phyloP scores from a whole-genome alignment of 2,329 filamentous ascomycete species.

The Elsinoe batatas region DNA sequence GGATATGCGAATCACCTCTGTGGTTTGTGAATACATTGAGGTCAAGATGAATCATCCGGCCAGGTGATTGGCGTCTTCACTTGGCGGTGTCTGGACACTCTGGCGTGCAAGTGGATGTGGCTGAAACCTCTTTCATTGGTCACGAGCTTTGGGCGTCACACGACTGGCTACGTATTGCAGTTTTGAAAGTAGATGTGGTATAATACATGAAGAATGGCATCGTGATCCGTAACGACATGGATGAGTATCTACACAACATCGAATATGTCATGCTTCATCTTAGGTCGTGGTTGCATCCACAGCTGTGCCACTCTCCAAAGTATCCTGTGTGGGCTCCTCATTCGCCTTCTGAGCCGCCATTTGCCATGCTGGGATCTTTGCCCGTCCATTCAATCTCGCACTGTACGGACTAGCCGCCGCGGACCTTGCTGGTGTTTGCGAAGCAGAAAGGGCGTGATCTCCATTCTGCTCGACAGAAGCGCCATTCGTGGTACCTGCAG shows the following conservation, averaged over 20 bases:
- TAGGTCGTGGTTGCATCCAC: slow-evolving; percentile 13
- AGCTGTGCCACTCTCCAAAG: slow-evolving; percentile 13
- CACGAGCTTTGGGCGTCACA: neutral
- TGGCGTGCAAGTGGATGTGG: slow-evolving; percentile 1
- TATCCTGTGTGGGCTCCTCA: slow-evolving; percentile 36
- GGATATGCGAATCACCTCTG: too few species aligned
- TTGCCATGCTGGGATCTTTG: slow-evolving; percentile 45
- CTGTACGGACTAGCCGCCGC: slow-evolving; percentile 15
- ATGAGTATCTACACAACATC: neutral
- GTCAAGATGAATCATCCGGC: too few species aligned
- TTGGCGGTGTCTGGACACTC: slow-evolving; percentile 3
- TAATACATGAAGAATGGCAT: neutral
- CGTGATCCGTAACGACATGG: too few species aligned
- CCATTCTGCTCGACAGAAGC: slow-evolving; percentile 17
- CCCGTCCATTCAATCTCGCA: slow-evolving; percentile 15
- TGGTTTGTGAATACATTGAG: too few species aligned
- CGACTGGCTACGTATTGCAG: neutral
- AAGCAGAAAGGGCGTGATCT: neutral
- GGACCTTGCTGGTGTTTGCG: slow-evolving; percentile 14
- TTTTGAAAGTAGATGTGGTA: neutral
- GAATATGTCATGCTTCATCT: neutral
- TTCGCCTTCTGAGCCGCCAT: slow-evolving; percentile 41
- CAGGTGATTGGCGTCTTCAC: neutral
- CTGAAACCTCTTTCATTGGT: slow-evolving; percentile 4
- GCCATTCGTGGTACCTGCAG: slow-evolving; percentile 20